phyloP scores from a whole-genome alignment of 257 asterid species.

The Paulownia fortunei region DNA sequence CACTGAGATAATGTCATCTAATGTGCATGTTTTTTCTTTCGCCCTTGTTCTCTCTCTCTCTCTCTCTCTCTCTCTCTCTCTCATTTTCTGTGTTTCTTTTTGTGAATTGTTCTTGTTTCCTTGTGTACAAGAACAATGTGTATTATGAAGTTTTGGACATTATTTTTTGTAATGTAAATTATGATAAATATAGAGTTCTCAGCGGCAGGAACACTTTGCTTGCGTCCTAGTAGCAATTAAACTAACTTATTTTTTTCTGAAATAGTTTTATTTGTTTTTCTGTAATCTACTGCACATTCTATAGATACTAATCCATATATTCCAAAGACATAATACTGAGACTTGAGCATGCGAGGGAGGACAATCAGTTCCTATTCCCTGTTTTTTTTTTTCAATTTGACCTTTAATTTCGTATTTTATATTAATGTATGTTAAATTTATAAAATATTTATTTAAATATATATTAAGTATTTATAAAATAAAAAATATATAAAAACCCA shows the following conservation, averaged over 20 bases:
- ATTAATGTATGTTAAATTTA: too few relatives aligned
- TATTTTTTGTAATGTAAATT: constrained; percentile 43
- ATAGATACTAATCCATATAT: too few relatives aligned
- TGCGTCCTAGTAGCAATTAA: background rate
- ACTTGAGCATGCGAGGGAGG: too few relatives aligned
- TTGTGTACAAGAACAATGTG: constrained; percentile 33
- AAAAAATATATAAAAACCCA: too few relatives aligned
- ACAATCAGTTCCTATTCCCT: too few relatives aligned
- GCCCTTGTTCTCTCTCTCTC: background rate
- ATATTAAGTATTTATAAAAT: too few relatives aligned
- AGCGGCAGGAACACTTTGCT: constrained; percentile 27
- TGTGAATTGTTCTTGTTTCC: constrained; percentile 16
- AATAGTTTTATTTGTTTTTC: background rate
- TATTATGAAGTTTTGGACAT: constrained; percentile 31
- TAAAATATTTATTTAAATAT: too few relatives aligned
- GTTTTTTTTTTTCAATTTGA: too few relatives aligned
- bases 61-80: background rate
- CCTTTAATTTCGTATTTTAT: too few relatives aligned
- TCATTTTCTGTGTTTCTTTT: background rate
- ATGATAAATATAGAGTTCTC: constrained; percentile 34
- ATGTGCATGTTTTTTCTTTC: constrained; percentile 20
- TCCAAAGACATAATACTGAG: too few relatives aligned
- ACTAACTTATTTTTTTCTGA: background rate
- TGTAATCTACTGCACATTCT: too few relatives aligned
- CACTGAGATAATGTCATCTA: too few relatives aligned